Evolutionary conservation across 1,139 yeast genomes (phyloP), one percentile per base, ranked within the genome.

Genomic region (Hyphopichia fennica): DNA sequence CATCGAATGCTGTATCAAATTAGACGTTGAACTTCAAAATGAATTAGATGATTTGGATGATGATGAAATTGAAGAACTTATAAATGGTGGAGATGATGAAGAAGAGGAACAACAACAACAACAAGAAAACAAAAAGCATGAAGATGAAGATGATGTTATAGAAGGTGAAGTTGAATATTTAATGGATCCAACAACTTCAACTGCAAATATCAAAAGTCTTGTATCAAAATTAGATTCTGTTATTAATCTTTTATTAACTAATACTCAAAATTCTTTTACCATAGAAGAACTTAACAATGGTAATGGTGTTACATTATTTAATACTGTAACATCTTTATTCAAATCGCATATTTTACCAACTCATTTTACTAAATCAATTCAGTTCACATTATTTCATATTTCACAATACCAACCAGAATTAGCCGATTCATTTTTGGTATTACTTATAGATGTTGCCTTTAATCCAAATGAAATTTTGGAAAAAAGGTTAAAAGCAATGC

Each of bases 21-120:
- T 93, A 36, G 99, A 93, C 63, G 96, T 91, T n/a, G 98, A 90
- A 62, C 71, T 91, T 46, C 96, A 89, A 57, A 90, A 88, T 55
- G 95, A 87, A 54, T 65, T 87, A 47, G 96, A 88, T 51, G 96
- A 88, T 50, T 69, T 85, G 42, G 78, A 72, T 46, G 96, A 88
- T 56, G 96, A 87, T 42, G 88, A 82, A 45, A 79, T 81, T 37
- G 85, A 83, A 33, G 85, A 78, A 31, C 78, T 76, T 20, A 79
- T 76, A n/a, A 78, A 75, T 31, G 81, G 76, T 1, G 75, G 69
- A 4, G 83, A 75, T 2, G 80, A 71, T 1, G 67, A 60, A 6
- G 67, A 60, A 14, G 63, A 52, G 4, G 69, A 57, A 11, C 59
- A 52, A 22, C 62, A 51, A 14, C 60, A 49, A 14, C 66, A 56